Conservation (phyloP, 2,329 filamentous ascomycete genomes). For the Botrytis fabae region DNA sequence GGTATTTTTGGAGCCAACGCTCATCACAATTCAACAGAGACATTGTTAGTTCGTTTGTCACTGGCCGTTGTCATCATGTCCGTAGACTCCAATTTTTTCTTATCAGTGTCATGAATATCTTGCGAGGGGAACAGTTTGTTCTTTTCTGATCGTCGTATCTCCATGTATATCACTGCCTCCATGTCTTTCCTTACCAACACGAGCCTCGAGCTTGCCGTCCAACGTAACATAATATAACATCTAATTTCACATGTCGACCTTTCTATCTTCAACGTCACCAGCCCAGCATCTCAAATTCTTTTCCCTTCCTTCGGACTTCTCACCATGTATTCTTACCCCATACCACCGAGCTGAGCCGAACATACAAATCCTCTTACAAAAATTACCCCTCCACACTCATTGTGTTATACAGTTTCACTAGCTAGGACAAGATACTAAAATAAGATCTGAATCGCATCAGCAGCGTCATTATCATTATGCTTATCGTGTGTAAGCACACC, state of each 20-base stretch:
- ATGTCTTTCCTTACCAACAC: background rate
- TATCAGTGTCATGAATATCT: background rate
- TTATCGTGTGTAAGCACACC: background rate
- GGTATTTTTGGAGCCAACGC: background rate
- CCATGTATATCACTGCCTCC: background rate
- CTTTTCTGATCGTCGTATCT: background rate
- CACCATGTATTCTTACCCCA: background rate
- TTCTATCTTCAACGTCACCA: background rate
- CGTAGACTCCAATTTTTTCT: background rate
- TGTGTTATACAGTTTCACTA: background rate
- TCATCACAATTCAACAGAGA: constrained; percentile 15
- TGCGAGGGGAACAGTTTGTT: constrained; percentile 7
- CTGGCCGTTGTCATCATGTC: background rate
- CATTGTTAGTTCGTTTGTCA: background rate
- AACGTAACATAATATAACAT: background rate
- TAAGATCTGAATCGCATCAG: background rate
- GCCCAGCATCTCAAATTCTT: background rate
- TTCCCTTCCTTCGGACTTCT: background rate
- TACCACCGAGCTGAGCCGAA: background rate
- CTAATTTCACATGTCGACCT: background rate
- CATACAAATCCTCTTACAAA: background rate
- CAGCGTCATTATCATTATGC: background rate
- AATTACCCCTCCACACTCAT: background rate
- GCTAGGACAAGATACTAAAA: background rate
- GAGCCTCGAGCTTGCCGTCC: background rate